Evolutionary conservation across 2,329 filamentous ascomycete genomes (phyloP).

Genomic region (Penicillium sp.): DNA sequence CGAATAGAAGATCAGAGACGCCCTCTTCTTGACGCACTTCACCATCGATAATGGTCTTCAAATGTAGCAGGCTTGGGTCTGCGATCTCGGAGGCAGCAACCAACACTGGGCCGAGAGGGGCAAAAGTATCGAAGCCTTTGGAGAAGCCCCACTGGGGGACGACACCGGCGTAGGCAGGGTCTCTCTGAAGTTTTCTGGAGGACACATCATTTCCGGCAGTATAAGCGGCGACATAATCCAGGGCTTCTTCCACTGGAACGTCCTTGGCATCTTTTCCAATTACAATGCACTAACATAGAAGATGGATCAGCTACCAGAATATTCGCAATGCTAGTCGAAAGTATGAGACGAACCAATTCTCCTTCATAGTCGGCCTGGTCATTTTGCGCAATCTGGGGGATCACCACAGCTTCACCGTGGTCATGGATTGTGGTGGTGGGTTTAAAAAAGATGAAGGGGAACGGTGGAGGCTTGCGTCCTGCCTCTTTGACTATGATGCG

Average conservation of each 20-base stretch:
- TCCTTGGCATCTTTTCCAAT: constrained; percentile 55
- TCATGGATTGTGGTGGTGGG: constrained; percentile 63
- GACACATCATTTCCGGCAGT: constrained; percentile 58
- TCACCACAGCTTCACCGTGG: constrained; percentile 60
- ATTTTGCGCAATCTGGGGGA: constrained; percentile 64
- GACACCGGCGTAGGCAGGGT: constrained; percentile 49
- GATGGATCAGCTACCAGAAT: not conserved
- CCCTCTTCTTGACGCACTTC: constrained; percentile 47
- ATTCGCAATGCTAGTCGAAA: constrained; percentile 38
- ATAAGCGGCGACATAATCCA: constrained; percentile 56
- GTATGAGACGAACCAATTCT: constrained; percentile 53
- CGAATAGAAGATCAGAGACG: constrained; percentile 49
- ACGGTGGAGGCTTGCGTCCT: constrained; percentile 53
- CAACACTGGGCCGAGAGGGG: constrained; percentile 54
- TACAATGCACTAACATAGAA: constrained; percentile 45
- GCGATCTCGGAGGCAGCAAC: constrained; percentile 45
- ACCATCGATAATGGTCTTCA: constrained; percentile 52
- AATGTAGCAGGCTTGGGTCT: constrained; percentile 44
- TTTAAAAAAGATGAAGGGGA: constrained; percentile 70
- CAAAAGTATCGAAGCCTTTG: constrained; percentile 59
- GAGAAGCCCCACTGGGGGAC: constrained; percentile 60
- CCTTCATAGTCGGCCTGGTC: constrained; percentile 70
- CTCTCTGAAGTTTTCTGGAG: constrained; percentile 53
- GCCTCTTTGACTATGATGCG: constrained; percentile 50
- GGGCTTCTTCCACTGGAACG: constrained; percentile 46